Conservation (phyloP, 768 basidiomycete species). For the Termitomyces sp. region DNA sequence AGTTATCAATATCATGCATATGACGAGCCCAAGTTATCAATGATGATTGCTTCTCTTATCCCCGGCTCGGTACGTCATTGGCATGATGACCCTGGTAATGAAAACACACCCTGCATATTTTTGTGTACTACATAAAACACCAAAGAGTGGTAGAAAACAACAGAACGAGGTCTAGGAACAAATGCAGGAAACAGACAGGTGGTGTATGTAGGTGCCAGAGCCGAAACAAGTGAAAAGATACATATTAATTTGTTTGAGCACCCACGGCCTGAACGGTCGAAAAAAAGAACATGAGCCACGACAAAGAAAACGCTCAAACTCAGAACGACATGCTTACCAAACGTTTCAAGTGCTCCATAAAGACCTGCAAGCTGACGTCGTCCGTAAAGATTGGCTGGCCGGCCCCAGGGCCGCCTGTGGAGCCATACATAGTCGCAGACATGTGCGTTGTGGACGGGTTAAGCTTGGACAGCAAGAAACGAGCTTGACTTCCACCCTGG, state of each 20-base stretch:
- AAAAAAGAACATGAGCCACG: background rate
- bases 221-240: constrained; percentile 5
- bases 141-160: background rate
- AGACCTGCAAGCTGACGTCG: constrained; percentile 95
- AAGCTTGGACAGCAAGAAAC: constrained; percentile 94
- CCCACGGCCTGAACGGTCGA: constrained; percentile 48
- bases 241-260: constrained; percentile 55
- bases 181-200: constrained; percentile 1
- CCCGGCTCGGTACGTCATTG: too few relatives aligned
- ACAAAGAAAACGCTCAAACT: background rate
- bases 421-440: constrained; percentile 88
- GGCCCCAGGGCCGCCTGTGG: constrained; percentile 52
- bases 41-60: background rate
- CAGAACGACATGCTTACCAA: constrained; percentile 47
- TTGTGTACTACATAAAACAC: constrained; percentile 2
- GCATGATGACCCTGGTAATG: background rate
- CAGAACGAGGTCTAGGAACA: constrained; percentile 13
- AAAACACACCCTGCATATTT: constrained; percentile 6
- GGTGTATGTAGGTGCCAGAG: background rate
- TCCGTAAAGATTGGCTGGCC: constrained; percentile 98
- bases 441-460: constrained; percentile 99
- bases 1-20: too few relatives aligned
- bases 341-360: constrained; percentile 96
- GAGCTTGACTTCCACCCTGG: constrained; percentile 95
- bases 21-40: too few relatives aligned